Evolutionary conservation across 2,329 filamentous ascomycete genomes (phyloP), one percentile per base, ranked within the genome.

Genomic region (Aspergillus candidus): DNA sequence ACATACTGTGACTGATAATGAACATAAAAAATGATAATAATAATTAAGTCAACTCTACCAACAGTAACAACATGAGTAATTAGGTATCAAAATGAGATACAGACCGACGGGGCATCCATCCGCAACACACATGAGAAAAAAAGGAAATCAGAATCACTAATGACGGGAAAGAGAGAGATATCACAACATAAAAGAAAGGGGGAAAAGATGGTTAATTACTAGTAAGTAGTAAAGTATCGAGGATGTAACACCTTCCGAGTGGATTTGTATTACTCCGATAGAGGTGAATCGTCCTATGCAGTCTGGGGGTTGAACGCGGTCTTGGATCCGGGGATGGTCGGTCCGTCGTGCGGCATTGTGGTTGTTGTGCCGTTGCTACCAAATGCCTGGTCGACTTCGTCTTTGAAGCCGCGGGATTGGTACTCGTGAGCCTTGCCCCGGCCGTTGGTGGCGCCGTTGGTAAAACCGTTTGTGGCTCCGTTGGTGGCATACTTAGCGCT

Each of bases 311-410:
- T 55, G 38, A 58, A 58, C 8, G 49, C 51, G 8, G 44, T 38
- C n/a, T 50, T 41, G 2, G 46, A 33, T 17, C 50, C 55, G 11
- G 50, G 48, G 8, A 55, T 38, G 3, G 46, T 47, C 11, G 41
- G 30, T 10, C 42, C 48, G 14, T 47, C 33, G 12, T 34, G 33
- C 15, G 35, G 11, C 40, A 35, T 41, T 8, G 40, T 12, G 11
- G 32, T 13, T n/a, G 48, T 13, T 11, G 48, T 31, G 42, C 31
- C 32, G 10, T 41, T 48, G 15, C 49, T 48, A 14, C 46, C 53
- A 32, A 65, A 62, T n/a, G 61, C 62, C 34, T 62, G 42, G 35
- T 60, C 58, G 30, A 64, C 50, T 44, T 64, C 60, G 34, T 61
- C 59, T 2, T 57, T 58, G 52, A 62, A 62, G n/a, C 59, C 59